Conservation (phyloP, 768 basidiomycete species). For the Cystofilobasidium ferigula region DNA sequence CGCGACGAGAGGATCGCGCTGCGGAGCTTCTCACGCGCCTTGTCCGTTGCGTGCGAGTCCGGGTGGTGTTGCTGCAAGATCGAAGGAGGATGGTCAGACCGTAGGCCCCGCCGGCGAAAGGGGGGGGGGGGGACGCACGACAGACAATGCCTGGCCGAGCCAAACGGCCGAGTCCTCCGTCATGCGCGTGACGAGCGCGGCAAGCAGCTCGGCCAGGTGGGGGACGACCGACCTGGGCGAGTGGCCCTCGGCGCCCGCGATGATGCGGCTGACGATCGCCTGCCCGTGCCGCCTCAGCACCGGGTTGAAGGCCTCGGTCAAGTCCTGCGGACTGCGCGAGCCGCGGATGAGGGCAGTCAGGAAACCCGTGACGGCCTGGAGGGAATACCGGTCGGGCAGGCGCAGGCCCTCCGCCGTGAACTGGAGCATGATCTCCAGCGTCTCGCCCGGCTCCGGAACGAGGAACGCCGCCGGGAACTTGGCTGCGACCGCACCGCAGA, state of each 20-base stretch:
- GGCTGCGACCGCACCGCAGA: slow-evolving; percentile 13
- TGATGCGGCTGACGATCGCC: slow-evolving; percentile 54
- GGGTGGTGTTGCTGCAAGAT: slow-evolving; percentile 56
- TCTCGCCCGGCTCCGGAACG: slow-evolving; percentile 8
- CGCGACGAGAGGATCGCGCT: slow-evolving; percentile 47
- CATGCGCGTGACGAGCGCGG: slow-evolving; percentile 52
- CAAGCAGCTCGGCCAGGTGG: slow-evolving; percentile 73
- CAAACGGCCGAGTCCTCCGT: slow-evolving; percentile 52
- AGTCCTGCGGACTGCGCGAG: slow-evolving; percentile 45
- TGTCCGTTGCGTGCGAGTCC: slow-evolving; percentile 57
- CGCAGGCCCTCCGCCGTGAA: slow-evolving; percentile 20
- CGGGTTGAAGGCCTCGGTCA: slow-evolving; percentile 44
- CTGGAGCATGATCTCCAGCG: slow-evolving; percentile 1
- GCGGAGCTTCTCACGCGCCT: slow-evolving; percentile 63
- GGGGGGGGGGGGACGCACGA: slow-evolving; percentile 29
- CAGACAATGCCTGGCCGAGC: slow-evolving; percentile 57
- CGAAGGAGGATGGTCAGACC: background rate
- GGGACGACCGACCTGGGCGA: slow-evolving; percentile 71
- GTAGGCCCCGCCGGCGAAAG: background rate
- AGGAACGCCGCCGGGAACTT: slow-evolving; percentile 19
- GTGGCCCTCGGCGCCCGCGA: slow-evolving; percentile 70
- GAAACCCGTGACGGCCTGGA: slow-evolving; percentile 23
- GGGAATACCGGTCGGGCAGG: slow-evolving; percentile 22
- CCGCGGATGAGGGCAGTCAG: slow-evolving; percentile 15
- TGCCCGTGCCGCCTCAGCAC: slow-evolving; percentile 43